phyloP scores from a whole-genome alignment of 2,329 filamentous ascomycete species.

The Diaporthe capsici region DNA sequence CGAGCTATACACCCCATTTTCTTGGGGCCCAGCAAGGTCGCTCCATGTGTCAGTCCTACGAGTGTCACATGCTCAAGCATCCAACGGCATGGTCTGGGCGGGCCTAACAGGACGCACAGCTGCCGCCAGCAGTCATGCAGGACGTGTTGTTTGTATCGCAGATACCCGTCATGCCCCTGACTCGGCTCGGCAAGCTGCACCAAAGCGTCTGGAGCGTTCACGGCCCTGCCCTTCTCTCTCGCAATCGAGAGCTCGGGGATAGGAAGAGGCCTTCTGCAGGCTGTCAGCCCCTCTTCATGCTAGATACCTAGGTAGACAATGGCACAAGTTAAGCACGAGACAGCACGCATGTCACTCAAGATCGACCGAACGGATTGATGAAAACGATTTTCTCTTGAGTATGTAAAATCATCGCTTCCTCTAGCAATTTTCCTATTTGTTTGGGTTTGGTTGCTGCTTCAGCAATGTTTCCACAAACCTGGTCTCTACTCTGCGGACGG shows the following conservation, averaged over 20 bases:
- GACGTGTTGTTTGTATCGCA: neutral
- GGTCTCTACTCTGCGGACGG: conserved; percentile 35
- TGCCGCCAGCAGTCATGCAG: neutral
- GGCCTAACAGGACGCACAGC: neutral
- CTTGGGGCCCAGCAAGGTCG: neutral
- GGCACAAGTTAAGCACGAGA: neutral
- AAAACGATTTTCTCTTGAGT: conserved; percentile 35
- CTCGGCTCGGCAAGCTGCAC: neutral
- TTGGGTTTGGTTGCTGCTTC: conserved; percentile 38
- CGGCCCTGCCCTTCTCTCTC: neutral
- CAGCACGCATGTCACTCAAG: neutral
- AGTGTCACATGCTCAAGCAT: conserved; percentile 11
- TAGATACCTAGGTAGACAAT: neutral
- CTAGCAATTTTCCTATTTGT: conserved; percentile 42
- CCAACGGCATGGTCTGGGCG: neutral
- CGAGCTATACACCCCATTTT: neutral
- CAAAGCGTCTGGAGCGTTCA: neutral
- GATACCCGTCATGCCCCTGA: conserved; percentile 7
- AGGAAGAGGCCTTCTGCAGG: neutral
- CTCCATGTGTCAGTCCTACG: too few species aligned
- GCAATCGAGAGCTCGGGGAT: neutral
- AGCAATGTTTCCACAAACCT: conserved; percentile 38
- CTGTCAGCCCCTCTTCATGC: too few species aligned
- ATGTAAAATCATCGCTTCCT: conserved; percentile 40
- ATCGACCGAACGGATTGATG: conserved; percentile 6